Conservation (phyloP, 2,329 filamentous ascomycete species). For the Curvularia spicifera region DNA sequence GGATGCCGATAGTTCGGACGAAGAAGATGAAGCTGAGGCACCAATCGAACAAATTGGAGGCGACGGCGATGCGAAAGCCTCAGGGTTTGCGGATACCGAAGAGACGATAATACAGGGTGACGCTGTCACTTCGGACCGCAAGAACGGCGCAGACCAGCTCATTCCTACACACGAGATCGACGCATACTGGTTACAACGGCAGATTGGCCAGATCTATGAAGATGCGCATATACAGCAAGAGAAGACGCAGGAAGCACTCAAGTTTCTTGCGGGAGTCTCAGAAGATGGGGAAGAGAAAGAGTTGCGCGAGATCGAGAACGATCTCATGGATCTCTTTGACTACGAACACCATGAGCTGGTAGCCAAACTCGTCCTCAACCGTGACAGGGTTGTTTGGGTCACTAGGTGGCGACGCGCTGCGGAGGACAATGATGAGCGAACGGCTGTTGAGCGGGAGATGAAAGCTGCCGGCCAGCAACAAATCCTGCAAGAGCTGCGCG, state of each 20-base stretch:
- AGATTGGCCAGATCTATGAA: slow-evolving; percentile 85
- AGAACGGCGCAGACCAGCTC: slow-evolving; percentile 59
- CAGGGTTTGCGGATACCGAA: slow-evolving; percentile 64
- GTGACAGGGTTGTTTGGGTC: slow-evolving; percentile 94
- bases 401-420: slow-evolving; percentile 85
- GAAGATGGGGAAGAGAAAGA: slow-evolving; percentile 82
- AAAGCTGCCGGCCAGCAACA: slow-evolving; percentile 82
- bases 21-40: slow-evolving; percentile 69
- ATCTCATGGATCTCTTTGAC: slow-evolving; percentile 97
- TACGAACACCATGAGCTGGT: slow-evolving; percentile 96
- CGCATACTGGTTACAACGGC: slow-evolving; percentile 94
- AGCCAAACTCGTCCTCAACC: slow-evolving; percentile 86
- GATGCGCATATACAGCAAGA: slow-evolving; percentile 93
- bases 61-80: slow-evolving; percentile 58
- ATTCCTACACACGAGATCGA: slow-evolving; percentile 90
- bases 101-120: slow-evolving; percentile 84
- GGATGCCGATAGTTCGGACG: slow-evolving; percentile 82
- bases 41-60: slow-evolving; percentile 64
- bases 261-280: slow-evolving; percentile 78
- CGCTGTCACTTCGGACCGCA: slow-evolving; percentile 51
- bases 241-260: slow-evolving; percentile 84
- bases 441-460: slow-evolving; percentile 87
- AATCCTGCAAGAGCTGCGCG: slow-evolving; percentile 87
- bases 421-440: slow-evolving; percentile 73
- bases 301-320: slow-evolving; percentile 93